phyloP scores from a whole-genome alignment of 1,284 basidiomycete genomes.

The Boletus sp. region DNA sequence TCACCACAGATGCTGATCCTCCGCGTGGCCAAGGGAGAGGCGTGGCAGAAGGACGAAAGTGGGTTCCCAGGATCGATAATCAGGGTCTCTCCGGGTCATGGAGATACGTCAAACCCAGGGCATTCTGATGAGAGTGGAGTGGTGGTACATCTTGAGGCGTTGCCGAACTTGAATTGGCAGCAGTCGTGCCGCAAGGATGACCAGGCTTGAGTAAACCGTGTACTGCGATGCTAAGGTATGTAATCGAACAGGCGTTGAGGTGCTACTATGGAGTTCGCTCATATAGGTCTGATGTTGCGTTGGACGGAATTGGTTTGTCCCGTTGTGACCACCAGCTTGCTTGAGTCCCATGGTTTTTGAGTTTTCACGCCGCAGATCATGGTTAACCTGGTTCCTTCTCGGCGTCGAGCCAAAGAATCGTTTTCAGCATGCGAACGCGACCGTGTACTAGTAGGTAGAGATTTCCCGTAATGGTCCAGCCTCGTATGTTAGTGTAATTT shows the following conservation, averaged over 20 bases:
- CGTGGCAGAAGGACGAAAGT: not conserved
- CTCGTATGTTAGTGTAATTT: no score
- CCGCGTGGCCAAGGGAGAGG: conserved; percentile 2
- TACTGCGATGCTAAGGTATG: not conserved
- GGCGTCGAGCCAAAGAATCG: no score
- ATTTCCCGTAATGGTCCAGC: no score
- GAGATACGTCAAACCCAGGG: not conserved
- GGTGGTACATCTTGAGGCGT: not conserved
- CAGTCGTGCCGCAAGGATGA: not conserved
- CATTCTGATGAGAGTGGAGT: not conserved
- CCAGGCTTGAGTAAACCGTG: not conserved
- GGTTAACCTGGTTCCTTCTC: no score
- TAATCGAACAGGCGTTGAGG: not conserved
- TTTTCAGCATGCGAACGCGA: no score
- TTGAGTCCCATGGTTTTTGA: no score
- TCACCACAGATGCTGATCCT: conserved; percentile 2
- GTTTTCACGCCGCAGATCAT: no score
- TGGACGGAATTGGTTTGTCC: not conserved
- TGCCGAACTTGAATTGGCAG: not conserved
- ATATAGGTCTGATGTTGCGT: not conserved
- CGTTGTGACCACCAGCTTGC: no score
- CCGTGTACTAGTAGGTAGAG: no score
- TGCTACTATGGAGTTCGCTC: no score
- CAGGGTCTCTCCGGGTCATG: not conserved
- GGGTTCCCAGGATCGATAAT: not conserved